Evolutionary conservation across 352 stramenopile genomes (phyloP).

Genomic region (Pilasporangium apinafurcum): DNA sequence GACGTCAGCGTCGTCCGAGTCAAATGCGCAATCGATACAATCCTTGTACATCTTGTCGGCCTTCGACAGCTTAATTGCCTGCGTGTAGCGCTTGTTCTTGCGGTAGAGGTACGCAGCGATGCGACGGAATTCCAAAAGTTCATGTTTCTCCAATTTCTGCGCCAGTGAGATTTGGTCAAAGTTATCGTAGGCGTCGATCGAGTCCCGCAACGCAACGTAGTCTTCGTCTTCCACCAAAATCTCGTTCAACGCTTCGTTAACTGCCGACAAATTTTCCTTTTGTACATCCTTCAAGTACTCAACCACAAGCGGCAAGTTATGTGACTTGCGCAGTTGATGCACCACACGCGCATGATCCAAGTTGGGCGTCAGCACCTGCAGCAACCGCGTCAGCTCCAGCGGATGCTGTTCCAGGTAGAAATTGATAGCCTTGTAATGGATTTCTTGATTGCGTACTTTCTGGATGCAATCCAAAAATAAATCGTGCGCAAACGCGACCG

Average conservation of each 20-base stretch:
- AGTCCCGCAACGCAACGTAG: slow-evolving; percentile 95
- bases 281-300: slow-evolving; percentile 99
- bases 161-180: slow-evolving; percentile 99
- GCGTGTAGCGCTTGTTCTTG: slow-evolving; percentile 98
- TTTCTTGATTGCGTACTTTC: slow-evolving; percentile 99
- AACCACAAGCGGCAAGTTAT: slow-evolving; percentile 96
- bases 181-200: slow-evolving; percentile 99
- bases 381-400: slow-evolving; percentile 94
- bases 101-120: slow-evolving; percentile 99
- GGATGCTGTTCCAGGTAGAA: slow-evolving; percentile 99
- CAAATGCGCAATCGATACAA: slow-evolving; percentile 97
- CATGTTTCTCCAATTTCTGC: slow-evolving; percentile 98
- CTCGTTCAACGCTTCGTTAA: slow-evolving; percentile 99
- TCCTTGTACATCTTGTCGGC: slow-evolving; percentile 99
- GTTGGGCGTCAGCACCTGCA: slow-evolving; percentile 98
- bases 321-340: slow-evolving; percentile 96
- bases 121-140: slow-evolving; percentile 98
- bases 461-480: slow-evolving; percentile 99
- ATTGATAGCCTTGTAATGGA: slow-evolving; percentile 99
- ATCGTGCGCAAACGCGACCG: slow-evolving; percentile 96
- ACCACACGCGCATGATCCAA: slow-evolving; percentile 98
- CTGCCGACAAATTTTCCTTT: slow-evolving; percentile 96
- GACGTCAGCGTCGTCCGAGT: slow-evolving; percentile 94
- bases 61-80: slow-evolving; percentile 99
- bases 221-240: slow-evolving; percentile 96